Evolutionary conservation across 495 filamentous ascomycete species (phyloP).

Genomic region (Peziza echinospora): DNA sequence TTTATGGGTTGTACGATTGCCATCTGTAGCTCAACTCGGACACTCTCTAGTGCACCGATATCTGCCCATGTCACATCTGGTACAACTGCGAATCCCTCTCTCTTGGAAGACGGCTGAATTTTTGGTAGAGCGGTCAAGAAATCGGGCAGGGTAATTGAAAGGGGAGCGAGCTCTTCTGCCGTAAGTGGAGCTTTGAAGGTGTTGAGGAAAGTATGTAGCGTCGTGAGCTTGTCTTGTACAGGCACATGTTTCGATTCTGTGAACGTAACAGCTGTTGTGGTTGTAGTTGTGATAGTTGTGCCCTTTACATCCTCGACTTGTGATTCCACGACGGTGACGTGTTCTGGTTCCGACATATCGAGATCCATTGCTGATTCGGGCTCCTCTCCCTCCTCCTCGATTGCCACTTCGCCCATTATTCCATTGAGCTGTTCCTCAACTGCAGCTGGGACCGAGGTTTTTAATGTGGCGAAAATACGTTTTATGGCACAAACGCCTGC

Average conservation of each 20-base stretch:
- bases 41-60: constrained; percentile 61
- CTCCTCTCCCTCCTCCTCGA: background rate
- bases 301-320: constrained; percentile 3
- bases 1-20: constrained; percentile 88
- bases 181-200: constrained; percentile 20
- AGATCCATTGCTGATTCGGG: background rate
- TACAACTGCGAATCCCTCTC: constrained; percentile 91
- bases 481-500: constrained; percentile 46
- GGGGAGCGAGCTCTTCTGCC: constrained; percentile 11
- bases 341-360: background rate
- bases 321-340: constrained; percentile 7
- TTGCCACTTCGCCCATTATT: no score
- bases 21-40: constrained; percentile 63
- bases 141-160: constrained; percentile 26
- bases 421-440: constrained; percentile 23
- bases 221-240: constrained; percentile 5
- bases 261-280: background rate
- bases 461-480: constrained; percentile 29
- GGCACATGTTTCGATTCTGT: no score
- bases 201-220: constrained; percentile 24
- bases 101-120: constrained; percentile 81
- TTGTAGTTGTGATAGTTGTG: background rate
- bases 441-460: constrained; percentile 7
- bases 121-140: constrained; percentile 59
- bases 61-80: constrained; percentile 92